A percentile compares a stretch with the other conserved stretches of the same genome.
Conservation (phyloP, 208 protist species). For the Trypanosoma boissoni region DNA sequence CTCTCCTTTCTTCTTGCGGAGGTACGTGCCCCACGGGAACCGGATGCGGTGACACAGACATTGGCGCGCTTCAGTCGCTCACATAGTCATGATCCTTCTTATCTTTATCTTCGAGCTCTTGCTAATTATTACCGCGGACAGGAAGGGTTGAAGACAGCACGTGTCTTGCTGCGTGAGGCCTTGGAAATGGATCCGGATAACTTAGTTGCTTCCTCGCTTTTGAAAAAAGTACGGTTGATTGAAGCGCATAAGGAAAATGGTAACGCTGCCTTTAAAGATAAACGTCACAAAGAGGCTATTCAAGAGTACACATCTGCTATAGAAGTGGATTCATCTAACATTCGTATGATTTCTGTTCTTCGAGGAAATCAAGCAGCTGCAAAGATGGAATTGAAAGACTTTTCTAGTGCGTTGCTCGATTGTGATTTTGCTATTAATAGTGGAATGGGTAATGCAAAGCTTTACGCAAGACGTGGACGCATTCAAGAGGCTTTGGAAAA, state of each 20-base stretch:
- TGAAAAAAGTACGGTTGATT: slow-evolving; percentile 73
- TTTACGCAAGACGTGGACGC: slow-evolving; percentile 84
- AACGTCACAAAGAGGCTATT: slow-evolving; percentile 63
- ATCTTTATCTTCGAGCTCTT: slow-evolving; percentile 69
- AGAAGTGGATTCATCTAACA: slow-evolving; percentile 72
- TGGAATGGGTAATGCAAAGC: slow-evolving; percentile 73
- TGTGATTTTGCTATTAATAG: slow-evolving; percentile 92
- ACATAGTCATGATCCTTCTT: slow-evolving; percentile 51
- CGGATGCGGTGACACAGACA: slow-evolving; percentile 52
- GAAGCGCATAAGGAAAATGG: slow-evolving; percentile 77
- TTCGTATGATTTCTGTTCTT: slow-evolving; percentile 66
- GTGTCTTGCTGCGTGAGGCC: slow-evolving; percentile 58
- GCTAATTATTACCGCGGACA: slow-evolving; percentile 68
- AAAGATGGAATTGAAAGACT: slow-evolving; percentile 84
- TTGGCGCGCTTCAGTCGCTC: slow-evolving; percentile 44
- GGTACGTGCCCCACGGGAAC: slow-evolving; percentile 36
- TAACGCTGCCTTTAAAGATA: slow-evolving; percentile 81
- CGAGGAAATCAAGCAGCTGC: slow-evolving; percentile 90
- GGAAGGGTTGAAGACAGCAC: slow-evolving; percentile 62
- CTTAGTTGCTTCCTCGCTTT: slow-evolving; percentile 44
- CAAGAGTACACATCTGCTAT: slow-evolving; percentile 74
- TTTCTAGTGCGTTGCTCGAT: slow-evolving; percentile 81
- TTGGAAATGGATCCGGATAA: slow-evolving; percentile 82
- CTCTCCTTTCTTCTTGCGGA: slow-evolving; percentile 68
- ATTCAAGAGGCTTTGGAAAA: slow-evolving; percentile 80